Evolutionary conservation across 2,329 filamentous ascomycete species (phyloP).

Genomic region (Penicillium olsonii): DNA sequence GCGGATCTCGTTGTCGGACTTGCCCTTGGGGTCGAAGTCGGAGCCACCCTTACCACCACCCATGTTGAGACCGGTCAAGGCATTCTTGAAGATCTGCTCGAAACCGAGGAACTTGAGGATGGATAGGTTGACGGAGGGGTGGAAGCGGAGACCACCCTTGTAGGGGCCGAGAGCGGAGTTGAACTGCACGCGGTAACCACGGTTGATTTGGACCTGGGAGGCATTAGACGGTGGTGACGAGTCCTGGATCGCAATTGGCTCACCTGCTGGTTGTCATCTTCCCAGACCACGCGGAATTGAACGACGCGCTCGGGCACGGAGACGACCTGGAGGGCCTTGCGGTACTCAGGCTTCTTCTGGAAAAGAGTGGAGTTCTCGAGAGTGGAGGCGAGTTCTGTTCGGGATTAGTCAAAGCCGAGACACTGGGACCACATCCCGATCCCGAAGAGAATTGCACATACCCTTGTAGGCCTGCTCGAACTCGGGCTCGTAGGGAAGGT

Average conservation of each 20-base stretch:
- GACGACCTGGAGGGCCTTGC: slow-evolving; percentile 81
- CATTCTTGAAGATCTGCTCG: slow-evolving; percentile 99
- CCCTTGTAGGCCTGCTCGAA: slow-evolving; percentile 98
- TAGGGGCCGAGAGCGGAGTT: slow-evolving; percentile 97
- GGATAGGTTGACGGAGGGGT: slow-evolving; percentile 68
- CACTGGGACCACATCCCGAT: too few species aligned
- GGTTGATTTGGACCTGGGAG: slow-evolving; percentile 80
- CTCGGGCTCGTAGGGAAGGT: slow-evolving; percentile 86
- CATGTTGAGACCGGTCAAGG: slow-evolving; percentile 90
- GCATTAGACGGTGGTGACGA: background rate
- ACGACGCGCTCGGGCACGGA: slow-evolving; percentile 92
- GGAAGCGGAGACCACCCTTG: slow-evolving; percentile 95
- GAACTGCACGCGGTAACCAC: slow-evolving; percentile 95
- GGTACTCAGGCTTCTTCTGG: slow-evolving; percentile 91
- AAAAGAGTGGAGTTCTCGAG: slow-evolving; percentile 94
- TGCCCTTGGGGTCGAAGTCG: slow-evolving; percentile 99
- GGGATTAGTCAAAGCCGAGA: slow-evolving; percentile 18
- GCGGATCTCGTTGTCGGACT: slow-evolving; percentile 95
- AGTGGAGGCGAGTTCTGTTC: slow-evolving; percentile 83
- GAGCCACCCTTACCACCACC: slow-evolving; percentile 96
- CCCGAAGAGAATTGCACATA: slow-evolving; percentile 47
- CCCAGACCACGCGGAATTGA: slow-evolving; percentile 97
- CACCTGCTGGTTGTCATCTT: slow-evolving; percentile 77
- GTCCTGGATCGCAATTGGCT: background rate
- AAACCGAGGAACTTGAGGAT: slow-evolving; percentile 96